phyloP scores from a whole-genome alignment of 140 eudicot genomes.

The Cichorium intybus region DNA sequence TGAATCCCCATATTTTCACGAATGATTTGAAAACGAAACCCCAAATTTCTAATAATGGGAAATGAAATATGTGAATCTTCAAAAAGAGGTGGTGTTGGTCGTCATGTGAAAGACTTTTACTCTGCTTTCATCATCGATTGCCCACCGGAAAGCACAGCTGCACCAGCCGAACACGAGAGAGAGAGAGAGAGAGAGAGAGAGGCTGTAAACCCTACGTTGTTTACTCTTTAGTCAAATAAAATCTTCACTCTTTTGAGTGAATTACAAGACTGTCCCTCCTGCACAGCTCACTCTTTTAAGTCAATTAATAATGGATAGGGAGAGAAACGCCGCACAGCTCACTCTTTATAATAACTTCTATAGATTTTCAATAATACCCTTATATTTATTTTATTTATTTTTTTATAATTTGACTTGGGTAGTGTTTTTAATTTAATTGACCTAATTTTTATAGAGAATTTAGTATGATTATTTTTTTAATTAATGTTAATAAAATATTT shows the following conservation, averaged over 20 bases:
- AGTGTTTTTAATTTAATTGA: too few species aligned
- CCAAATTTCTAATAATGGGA: too few species aligned
- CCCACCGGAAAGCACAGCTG: constrained; percentile 19
- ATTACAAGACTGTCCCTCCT: background rate
- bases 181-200: constrained; percentile 4
- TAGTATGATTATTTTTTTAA: too few species aligned
- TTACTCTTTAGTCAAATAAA: background rate
- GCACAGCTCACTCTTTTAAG: too few species aligned
- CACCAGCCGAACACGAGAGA: background rate
- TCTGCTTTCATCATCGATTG: constrained; percentile 13
- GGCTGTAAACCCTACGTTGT: constrained; percentile 26
- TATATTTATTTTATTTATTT: too few species aligned
- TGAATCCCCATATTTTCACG: background rate
- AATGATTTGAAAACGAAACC: background rate
- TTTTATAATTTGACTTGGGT: too few species aligned
- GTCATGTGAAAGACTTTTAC: background rate
- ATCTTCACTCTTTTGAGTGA: background rate
- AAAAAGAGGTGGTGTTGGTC: background rate
- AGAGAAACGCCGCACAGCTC: too few species aligned
- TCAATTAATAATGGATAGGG: background rate
- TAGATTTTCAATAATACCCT: too few species aligned
- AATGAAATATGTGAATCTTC: background rate
- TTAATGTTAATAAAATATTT: too few species aligned
- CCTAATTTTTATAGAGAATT: too few species aligned
- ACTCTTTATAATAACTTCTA: too few species aligned